Percentiles rank a stretch among this genome's conserved stretches.
Conservation (phyloP, 2,329 filamentous ascomycete species). For the Drechslera avenae region DNA sequence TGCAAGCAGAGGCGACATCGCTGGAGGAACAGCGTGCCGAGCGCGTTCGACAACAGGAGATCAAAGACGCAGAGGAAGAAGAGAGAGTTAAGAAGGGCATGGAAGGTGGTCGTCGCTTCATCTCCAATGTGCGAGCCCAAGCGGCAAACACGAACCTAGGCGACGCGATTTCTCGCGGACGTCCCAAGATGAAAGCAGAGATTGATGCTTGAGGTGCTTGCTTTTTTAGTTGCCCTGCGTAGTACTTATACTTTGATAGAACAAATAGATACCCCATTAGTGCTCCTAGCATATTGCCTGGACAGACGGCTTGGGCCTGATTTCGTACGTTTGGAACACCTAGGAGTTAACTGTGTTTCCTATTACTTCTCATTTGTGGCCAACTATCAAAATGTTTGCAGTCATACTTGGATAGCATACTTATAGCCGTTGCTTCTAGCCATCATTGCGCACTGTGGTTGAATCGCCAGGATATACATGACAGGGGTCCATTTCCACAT, state of each 20-base stretch:
- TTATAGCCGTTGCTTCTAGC: too few relatives aligned
- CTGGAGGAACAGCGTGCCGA: conserved; percentile 42
- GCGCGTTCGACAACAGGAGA: conserved; percentile 39
- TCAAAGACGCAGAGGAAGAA: conserved; percentile 43
- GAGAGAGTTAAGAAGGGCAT: conserved; percentile 29
- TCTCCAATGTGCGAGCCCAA: conserved; percentile 29
- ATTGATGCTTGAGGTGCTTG: conserved; percentile 16
- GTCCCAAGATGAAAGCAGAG: conserved; percentile 24
- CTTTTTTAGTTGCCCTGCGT: neutral
- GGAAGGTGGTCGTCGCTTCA: conserved; percentile 34
- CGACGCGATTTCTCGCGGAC: conserved; percentile 37
- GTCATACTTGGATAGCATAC: too few relatives aligned
- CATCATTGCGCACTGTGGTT: too few relatives aligned
- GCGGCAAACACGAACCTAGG: conserved; percentile 35
- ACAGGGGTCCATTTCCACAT: neutral
- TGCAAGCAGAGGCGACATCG: conserved; percentile 42
- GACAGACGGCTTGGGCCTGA: too few relatives aligned
- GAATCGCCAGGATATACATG: too few relatives aligned
- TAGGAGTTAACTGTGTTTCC: too few relatives aligned
- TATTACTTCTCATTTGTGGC: too few relatives aligned
- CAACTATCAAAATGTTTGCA: neutral
- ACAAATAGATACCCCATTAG: conserved; percentile 17
- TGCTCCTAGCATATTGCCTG: neutral
- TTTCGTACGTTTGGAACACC: too few relatives aligned
- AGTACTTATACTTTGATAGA: neutral